Evolutionary conservation across 2,329 filamentous ascomycete genomes (phyloP), one percentile per base, ranked within the genome.

Genomic region (Pleoardoris graminearum): DNA sequence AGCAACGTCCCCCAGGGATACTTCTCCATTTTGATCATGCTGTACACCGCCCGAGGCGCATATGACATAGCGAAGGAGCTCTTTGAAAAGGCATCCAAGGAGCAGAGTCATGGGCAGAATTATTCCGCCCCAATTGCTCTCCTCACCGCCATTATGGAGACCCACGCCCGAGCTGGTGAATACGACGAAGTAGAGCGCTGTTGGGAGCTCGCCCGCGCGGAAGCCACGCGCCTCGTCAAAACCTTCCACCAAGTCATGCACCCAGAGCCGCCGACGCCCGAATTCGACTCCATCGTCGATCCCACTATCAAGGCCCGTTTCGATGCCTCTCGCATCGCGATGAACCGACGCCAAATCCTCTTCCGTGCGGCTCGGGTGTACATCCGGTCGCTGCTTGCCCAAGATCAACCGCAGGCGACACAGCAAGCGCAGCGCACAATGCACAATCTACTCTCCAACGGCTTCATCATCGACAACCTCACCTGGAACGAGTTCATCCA

Each of bases 401-500:
- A 84, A 50, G 82, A 83, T 53, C 78, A 83, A 29, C 51, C 62
- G 12, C 39, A 55, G 8, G 59, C 69, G 11, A 54, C 75, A 11
- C 57, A 72, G 37, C 41, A 62, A 54, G 67, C 68, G 25, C 55
- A 71, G 30, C 45, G 54, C 17, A 66, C 66, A 5, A 60, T 91
- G 23, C 71, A 78, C 19, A 72, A 80, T n/a, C 76, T 92, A 10
- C 76, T 83, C 7, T 68, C 70, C 1, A 79, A 81, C 35, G 93
- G 92, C 10, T 97, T 93, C 76, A 76, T 78, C 23, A 74, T 97
- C 51, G 87, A 90, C 65, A 86, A 83, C 68, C 82, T 81, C 62
- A 91, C 90, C 61, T 96, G 91, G 91, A 94, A 96, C 68, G 79
- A 82, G 45, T 86, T 89, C 58, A 81, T 96, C 50, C 84, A 88